phyloP scores from a whole-genome alignment of 305 asterid species.

The Fraxinus platypoda region DNA sequence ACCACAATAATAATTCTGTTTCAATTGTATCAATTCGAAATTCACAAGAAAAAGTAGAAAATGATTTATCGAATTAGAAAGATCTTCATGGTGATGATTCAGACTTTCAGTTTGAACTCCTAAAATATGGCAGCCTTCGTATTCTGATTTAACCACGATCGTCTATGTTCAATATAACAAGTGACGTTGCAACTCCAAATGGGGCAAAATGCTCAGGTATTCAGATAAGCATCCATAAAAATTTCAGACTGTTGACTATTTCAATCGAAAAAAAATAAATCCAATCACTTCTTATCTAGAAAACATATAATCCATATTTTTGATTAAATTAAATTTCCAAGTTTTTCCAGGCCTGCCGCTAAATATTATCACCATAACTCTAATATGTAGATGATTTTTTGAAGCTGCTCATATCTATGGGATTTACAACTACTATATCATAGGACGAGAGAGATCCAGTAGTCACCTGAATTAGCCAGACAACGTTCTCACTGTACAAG shows the following conservation, averaged over 20 bases:
- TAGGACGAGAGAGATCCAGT: background rate
- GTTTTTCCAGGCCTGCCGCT: background rate
- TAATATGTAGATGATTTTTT: background rate
- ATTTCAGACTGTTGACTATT: background rate
- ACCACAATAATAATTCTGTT: background rate
- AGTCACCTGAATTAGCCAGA: conserved; percentile 96
- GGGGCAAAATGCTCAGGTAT: background rate
- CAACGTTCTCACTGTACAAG: conserved; percentile 86
- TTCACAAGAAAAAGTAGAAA: background rate
- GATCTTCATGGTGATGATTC: background rate
- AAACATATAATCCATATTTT: background rate
- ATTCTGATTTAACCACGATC: background rate
- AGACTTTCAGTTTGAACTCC: background rate
- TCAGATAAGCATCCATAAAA: background rate
- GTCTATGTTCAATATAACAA: background rate
- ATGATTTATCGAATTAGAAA: background rate
- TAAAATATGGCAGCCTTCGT: background rate
- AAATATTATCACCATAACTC: background rate
- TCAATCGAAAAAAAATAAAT: background rate
- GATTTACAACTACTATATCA: conserved; percentile 1
- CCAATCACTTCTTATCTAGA: background rate
- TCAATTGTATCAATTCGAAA: background rate
- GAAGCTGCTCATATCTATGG: background rate
- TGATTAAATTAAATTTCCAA: background rate
- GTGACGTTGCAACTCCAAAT: background rate